Conservation (phyloP, 2,329 filamentous ascomycete genomes). For the Neocucurbitaria cava region DNA sequence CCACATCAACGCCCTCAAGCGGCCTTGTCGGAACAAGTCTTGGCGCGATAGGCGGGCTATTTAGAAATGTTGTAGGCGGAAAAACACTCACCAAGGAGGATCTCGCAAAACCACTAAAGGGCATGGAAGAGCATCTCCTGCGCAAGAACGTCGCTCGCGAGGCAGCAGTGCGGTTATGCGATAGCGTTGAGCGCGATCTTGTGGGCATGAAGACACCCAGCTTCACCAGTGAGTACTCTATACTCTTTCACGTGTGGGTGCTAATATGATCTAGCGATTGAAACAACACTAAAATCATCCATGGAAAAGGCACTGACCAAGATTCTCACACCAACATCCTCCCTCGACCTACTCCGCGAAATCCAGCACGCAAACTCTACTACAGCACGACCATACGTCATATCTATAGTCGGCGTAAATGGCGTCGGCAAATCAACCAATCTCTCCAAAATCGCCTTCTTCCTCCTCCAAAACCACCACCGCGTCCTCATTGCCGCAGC, state of each 20-base stretch:
- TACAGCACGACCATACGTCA: conserved; percentile 84
- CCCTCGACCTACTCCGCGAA: conserved; percentile 90
- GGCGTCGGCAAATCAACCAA: conserved; percentile 98
- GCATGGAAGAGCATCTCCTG: conserved; percentile 93
- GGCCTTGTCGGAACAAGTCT: conserved; percentile 81
- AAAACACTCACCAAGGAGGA: conserved; percentile 90
- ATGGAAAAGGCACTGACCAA: conserved; percentile 93
- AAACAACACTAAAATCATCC: conserved; percentile 79
- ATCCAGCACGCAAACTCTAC: conserved; percentile 75
- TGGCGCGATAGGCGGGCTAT: conserved; percentile 83
- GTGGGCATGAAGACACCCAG: conserved; percentile 88
- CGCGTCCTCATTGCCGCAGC: conserved; percentile 92
- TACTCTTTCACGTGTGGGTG: too few species aligned
- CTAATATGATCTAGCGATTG: conserved; percentile 63
- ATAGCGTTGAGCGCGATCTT: conserved; percentile 88
- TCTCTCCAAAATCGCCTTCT: conserved; percentile 97
- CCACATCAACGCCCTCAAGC: conserved; percentile 32
- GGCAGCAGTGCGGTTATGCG: conserved; percentile 87
- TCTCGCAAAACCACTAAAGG: conserved; percentile 89
- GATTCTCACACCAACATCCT: conserved; percentile 94
- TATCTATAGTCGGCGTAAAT: conserved; percentile 98
- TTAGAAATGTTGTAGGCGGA: conserved; percentile 93
- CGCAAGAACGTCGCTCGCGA: conserved; percentile 97
- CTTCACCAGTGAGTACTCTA: conserved; percentile 72
- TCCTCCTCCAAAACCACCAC: conserved; percentile 96